Base-by-base conservation (phyloP, 2,329 filamentous ascomycete genomes). In the Knufia fluminis region DNA sequence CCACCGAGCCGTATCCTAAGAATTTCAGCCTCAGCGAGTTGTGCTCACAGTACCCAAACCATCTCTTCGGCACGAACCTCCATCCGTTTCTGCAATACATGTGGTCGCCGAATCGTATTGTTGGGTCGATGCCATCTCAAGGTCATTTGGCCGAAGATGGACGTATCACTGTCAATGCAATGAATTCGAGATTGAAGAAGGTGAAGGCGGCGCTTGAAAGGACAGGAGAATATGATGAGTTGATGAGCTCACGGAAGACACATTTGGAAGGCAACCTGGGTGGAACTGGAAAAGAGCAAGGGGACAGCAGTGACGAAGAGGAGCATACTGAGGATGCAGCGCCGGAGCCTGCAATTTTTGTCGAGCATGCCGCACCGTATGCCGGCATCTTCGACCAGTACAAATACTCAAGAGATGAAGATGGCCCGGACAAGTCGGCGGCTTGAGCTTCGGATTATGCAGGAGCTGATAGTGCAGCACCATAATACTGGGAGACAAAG, bases 31-130 rank as follows among this genome's bases (percentile, higher is more conserved):
- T 43, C 19, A 6, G 16, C 6, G 40, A 43, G 19, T 16, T 43
- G 23, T 24, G 40, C 40, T 24, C 22, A 3, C 3, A 43, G 24
- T 28, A 43, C n/a, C 40, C 40, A 17, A 43, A 43, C 9, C 40
- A 43, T 43, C 40, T 43, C 3, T 43, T 40, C 12, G 38, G 40
- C n/a, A 24, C 40, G n/a, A 43, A 43, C n/a, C 22, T 43, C 16
- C 40, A 43, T 16, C 40, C 40, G n/a, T 43, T 24, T 22, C 22
- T 6, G 10, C 40, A 43, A 26, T 22, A 43, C 10, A 12, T 6
- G 19, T 24, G 40, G 20, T 19, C n/a, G 3, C 4, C 40, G n/a
- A 26, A n/a, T n/a, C 22, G 22, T 6, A 26, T 43, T 10, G 16
- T 23, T 10, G 14, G 4, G 7, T 16, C 28, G 3, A 14, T 43